Evolutionary conservation across 2,329 filamentous ascomycete genomes (phyloP).

Genomic region (Aspergillus brasiliensis): DNA sequence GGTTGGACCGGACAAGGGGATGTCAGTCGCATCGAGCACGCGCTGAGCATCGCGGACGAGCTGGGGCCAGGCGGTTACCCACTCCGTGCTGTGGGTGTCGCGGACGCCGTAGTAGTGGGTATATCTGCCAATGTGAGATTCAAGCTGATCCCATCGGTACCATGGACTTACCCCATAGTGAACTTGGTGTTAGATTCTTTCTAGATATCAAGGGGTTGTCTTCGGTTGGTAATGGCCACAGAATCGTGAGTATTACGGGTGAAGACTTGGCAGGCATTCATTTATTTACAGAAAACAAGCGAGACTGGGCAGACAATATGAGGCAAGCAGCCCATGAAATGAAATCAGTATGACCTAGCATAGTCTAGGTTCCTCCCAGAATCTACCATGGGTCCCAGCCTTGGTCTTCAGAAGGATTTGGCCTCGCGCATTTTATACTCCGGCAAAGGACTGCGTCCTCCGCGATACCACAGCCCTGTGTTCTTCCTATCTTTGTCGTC

Average conservation of each 20-base stretch:
- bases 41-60: conserved; percentile 15
- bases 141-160: no score
- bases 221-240: background rate
- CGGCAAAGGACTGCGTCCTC: background rate
- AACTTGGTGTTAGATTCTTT: background rate
- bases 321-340: background rate
- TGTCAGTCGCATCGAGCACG: conserved; percentile 2
- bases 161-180: background rate
- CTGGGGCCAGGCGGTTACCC: conserved; percentile 17
- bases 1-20: conserved; percentile 5
- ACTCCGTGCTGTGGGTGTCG: conserved; percentile 15
- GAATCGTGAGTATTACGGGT: background rate
- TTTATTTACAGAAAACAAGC: background rate
- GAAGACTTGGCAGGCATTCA: background rate
- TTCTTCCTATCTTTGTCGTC: background rate
- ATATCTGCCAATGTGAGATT: conserved; percentile 11
- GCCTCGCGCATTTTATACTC: background rate
- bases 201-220: background rate
- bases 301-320: background rate
- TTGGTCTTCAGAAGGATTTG: background rate
- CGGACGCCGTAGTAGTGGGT: conserved; percentile 21
- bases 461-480: background rate
- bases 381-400: no score
- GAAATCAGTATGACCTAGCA: no score
- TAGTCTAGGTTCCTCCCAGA: no score